phyloP scores from a whole-genome alignment of 345 rosid genomes.

The Citrus medica region DNA sequence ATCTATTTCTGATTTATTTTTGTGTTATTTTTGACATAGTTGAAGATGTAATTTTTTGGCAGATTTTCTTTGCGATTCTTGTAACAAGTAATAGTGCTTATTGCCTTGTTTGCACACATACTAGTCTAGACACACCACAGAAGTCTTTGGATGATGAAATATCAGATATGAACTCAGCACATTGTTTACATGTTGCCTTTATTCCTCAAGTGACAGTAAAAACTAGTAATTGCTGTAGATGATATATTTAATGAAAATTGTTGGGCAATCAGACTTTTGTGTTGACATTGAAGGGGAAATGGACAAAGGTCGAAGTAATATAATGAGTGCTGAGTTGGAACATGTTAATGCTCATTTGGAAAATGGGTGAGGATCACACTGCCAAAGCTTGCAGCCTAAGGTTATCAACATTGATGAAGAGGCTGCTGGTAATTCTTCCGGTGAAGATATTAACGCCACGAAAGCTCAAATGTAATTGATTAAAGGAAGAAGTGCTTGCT shows the following conservation, averaged over 20 bases:
- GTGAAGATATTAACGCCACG: no score
- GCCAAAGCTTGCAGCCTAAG: no score
- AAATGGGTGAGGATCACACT: no score
- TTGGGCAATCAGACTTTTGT: background rate
- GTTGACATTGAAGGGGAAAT: background rate
- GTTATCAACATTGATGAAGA: no score
- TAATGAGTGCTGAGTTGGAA: background rate
- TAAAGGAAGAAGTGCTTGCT: no score
- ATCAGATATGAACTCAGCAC: background rate
- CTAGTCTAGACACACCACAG: background rate
- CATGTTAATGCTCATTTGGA: no score
- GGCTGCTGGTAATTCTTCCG: no score
- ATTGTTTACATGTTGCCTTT: background rate
- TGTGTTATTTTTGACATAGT: background rate
- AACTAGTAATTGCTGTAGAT: background rate
- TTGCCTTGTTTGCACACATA: background rate
- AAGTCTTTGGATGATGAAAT: background rate
- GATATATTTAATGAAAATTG: no score
- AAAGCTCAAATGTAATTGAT: no score
- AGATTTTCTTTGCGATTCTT: background rate
- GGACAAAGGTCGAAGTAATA: background rate
- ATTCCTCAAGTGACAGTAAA: background rate
- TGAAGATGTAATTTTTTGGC: background rate
- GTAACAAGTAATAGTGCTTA: background rate
- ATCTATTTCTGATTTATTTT: background rate